Evolutionary conservation across 1,284 basidiomycete genomes (phyloP), one percentile per base, ranked within the genome.

Genomic region (Heimioporus retisporus): DNA sequence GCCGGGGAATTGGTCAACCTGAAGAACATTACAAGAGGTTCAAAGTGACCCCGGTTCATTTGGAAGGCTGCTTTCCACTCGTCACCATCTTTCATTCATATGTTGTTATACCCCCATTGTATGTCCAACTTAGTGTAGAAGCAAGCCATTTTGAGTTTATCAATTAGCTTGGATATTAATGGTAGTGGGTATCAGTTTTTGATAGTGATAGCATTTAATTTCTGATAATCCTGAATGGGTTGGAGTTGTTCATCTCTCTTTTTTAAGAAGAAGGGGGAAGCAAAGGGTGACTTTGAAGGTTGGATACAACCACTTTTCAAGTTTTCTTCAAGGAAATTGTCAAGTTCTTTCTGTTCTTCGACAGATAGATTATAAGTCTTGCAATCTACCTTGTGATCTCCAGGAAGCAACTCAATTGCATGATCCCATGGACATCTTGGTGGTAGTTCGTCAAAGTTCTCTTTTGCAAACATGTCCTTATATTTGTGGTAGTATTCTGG

Each of bases 1-100:
- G 78, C 68, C 0, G 75, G 80, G 0, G 74, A 73, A 55, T 82
- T 82, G n/a, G 67, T 73, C 0, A 81, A 55, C 0, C 80, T 72
- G 55, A 84, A 81, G 46, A 81, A 80, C 79, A 84, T 82, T 2
- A 84, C 79, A 0, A 72, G 48, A 16, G 75, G 81, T 69, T 84
- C 73, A 55, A 75, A 69, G 6, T 63, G 54, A 0, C 61, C 59
- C 10, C 15, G 6, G 5, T 66, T 59, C 0, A 58, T 69, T 1
- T n/a, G 8, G 18, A 67, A 77, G 0, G 59, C 14, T 0, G 54
- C 57, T 14, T 64, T 65, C 56, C 73, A 42, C 65, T 60, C 23
- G 73, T 71, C 63, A 75, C 75, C 10, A 74, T 67, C 63, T 73
- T 80, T 44, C 69, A 68, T 68, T 0, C 3, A 16, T 0, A 68